Evolutionary conservation across 192 early-diverging fungal species (phyloP).

Genomic region (Umbelopsis sp.): DNA sequence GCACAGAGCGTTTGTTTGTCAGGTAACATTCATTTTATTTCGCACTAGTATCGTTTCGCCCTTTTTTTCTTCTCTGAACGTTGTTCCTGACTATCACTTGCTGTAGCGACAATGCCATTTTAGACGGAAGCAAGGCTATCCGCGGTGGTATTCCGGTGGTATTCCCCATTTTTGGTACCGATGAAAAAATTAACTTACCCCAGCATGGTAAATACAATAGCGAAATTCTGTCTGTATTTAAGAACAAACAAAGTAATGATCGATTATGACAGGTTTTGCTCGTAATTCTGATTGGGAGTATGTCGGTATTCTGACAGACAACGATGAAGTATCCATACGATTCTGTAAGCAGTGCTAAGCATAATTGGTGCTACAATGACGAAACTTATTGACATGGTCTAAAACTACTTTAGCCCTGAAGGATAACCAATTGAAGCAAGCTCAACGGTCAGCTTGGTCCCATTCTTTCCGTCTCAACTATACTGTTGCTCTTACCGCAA

Average conservation of each 20-base stretch:
- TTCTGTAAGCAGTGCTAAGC: constrained; percentile 41
- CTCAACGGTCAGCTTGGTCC: constrained; percentile 61
- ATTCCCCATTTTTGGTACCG: constrained; percentile 81
- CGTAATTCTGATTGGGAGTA: constrained; percentile 61
- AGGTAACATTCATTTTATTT: constrained; percentile 43
- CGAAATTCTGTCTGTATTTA: background rate
- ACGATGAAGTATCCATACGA: constrained; percentile 47
- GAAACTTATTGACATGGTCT: background rate
- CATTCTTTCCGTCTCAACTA: constrained; percentile 78
- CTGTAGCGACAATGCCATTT: constrained; percentile 70
- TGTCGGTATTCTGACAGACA: constrained; percentile 48
- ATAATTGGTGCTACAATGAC: background rate
- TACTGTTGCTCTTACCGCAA: constrained; percentile 75
- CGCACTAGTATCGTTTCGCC: background rate
- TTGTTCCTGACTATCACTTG: background rate
- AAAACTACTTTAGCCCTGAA: constrained; percentile 46
- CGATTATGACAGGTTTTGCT: constrained; percentile 41
- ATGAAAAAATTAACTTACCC: constrained; percentile 57
- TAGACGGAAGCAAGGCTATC: constrained; percentile 91
- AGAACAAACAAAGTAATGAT: no score
- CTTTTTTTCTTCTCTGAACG: background rate
- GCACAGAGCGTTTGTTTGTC: constrained; percentile 83
- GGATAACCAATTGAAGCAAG: constrained; percentile 55
- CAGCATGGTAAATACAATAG: constrained; percentile 59
- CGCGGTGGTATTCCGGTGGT: constrained; percentile 84